Conservation (phyloP, 306 rosid species). For the Elaeagnus macrophylla region DNA sequence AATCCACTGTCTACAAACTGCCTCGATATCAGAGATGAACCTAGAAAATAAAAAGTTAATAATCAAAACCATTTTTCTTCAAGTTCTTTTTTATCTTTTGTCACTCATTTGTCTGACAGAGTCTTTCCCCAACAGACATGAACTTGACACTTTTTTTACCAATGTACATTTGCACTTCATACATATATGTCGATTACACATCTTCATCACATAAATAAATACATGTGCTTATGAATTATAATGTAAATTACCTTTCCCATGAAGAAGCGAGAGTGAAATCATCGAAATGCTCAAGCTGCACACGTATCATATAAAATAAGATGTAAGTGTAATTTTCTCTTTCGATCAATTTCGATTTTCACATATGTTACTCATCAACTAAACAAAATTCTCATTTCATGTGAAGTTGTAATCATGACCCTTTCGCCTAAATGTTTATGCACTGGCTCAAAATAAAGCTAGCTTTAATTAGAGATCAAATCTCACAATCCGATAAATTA, state of each 20-base stretch:
- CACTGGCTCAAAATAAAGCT: neutral
- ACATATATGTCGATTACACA: neutral
- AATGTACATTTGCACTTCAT: no score
- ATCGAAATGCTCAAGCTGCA: slow-evolving; percentile 88
- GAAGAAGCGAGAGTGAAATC: slow-evolving; percentile 95
- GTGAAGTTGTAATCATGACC: neutral
- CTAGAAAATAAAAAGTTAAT: slow-evolving; percentile 23
- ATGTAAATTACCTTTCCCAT: slow-evolving; percentile 72
- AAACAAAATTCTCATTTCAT: neutral
- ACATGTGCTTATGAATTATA: neutral
- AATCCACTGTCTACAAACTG: slow-evolving; percentile 80
- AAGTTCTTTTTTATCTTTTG: neutral
- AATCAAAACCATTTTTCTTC: neutral
- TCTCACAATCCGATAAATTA: neutral
- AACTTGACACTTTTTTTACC: no score
- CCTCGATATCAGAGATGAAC: slow-evolving; percentile 94
- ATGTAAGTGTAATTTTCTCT: neutral
- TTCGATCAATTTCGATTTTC: neutral
- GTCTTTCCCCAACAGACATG: no score
- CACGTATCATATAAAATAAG: neutral
- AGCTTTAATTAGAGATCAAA: neutral
- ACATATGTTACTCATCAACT: neutral
- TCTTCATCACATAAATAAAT: no score
- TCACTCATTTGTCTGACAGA: neutral
- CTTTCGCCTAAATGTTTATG: neutral